Evolutionary conservation across 225 moss, liverwort and hornwort species (phyloP), one percentile per base, ranked within the genome.

Genomic region (Takakia lepidozioides): DNA sequence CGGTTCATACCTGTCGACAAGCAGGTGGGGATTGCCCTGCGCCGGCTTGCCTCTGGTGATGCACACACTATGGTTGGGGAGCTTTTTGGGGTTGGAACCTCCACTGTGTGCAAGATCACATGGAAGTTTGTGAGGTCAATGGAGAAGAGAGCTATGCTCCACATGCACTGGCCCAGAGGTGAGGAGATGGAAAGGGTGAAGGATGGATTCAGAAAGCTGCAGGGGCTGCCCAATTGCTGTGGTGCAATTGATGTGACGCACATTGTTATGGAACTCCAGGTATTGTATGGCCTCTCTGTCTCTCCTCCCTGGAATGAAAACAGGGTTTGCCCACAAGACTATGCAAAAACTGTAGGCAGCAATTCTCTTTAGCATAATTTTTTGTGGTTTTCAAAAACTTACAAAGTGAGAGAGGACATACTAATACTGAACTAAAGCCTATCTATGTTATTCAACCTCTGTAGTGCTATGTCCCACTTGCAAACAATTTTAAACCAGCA

Each of bases 61-160:
- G 85, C 88, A 7, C 68, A 85, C 34, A 85, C 80, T 25, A 73
- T 73, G 2, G 47, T 93, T 25, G 92, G 92, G 27, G 92, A 93
- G 72, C 70, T 83, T 2, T 93, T 93, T 13, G 92, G 88, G 5
- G 92, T 93, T 0, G 92, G 85, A 21, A 80, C 88, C 42, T 85
- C 88, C 1, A 93, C 92, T 0, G 92, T 93, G 25, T 88, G 85
- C 21, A 93, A 93, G 59, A 77, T 85, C 43, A 93, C 85, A 2
- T 93, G 92, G 92, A 88, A 81, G 44, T 93, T 93, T 29, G 80
- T 93, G 17, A 85, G 78, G 53, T 66, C 80, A 10, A 81, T 93
- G 80, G 80, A 80, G 59, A 88, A 78, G 56, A 61, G 82, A 54
- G 92, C 87, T 19, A 84, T 84, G 57, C 78, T 85, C 44, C 92